phyloP scores from a whole-genome alignment of 2,329 filamentous ascomycete genomes.

The Microcyclospora pomicola region DNA sequence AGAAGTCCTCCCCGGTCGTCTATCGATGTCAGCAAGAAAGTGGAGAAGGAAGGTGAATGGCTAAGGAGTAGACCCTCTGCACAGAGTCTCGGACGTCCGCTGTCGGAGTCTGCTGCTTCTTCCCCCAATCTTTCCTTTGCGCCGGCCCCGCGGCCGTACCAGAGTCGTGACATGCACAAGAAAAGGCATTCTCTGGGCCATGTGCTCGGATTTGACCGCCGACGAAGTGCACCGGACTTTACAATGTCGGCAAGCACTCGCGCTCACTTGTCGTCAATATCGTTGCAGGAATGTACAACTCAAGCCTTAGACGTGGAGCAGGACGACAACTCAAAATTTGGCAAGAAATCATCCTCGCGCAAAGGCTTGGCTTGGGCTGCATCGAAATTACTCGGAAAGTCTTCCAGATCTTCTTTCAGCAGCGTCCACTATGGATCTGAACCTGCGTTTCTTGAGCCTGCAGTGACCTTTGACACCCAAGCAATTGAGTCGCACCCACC shows the following conservation, averaged over 20 bases:
- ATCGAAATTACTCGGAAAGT: slow-evolving; percentile 42
- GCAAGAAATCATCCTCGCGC: slow-evolving; percentile 4
- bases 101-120: slow-evolving; percentile 9
- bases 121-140: slow-evolving; percentile 7
- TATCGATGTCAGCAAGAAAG: slow-evolving; percentile 12
- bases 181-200: slow-evolving; percentile 50
- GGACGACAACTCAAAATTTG: neutral
- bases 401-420: slow-evolving; percentile 20
- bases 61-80: slow-evolving; percentile 12
- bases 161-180: slow-evolving; percentile 27
- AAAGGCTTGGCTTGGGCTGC: slow-evolving; percentile 41
- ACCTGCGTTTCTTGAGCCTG: slow-evolving; percentile 4
- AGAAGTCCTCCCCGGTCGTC: slow-evolving; percentile 45
- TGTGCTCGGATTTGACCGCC: slow-evolving; percentile 47
- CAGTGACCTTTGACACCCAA: slow-evolving; percentile 4
- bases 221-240: slow-evolving; percentile 26
- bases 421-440: too few species aligned
- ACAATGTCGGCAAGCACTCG: slow-evolving; percentile 11
- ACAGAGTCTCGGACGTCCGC: slow-evolving; percentile 9
- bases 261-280: slow-evolving; percentile 19
- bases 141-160: slow-evolving; percentile 2
- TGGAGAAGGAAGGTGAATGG: slow-evolving; percentile 22
- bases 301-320: too few species aligned
- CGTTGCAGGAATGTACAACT: slow-evolving; percentile 16
- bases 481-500: slow-evolving; percentile 2